These are phyloP conservation scores for Arabis alpina DNA, from an alignment of 345 rosid species.

Conservation along the genomic window DNA sequence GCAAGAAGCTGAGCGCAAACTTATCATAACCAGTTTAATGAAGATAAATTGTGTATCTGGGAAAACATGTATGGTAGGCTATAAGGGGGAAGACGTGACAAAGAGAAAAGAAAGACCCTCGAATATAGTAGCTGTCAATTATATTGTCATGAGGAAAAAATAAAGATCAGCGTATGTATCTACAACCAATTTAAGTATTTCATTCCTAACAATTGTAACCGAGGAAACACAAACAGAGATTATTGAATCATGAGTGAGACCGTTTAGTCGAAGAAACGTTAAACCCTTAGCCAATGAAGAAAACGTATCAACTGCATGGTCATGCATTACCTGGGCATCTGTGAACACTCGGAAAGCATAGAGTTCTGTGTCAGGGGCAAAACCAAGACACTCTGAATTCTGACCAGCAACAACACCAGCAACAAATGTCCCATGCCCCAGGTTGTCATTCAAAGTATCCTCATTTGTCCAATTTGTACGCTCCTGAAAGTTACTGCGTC, in stretches of 20 bases:
- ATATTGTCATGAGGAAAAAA: conserved; percentile 12
- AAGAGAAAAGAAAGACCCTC: conserved; percentile 23
- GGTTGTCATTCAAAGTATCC: conserved; percentile 95
- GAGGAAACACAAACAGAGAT: background rate
- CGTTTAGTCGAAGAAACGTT: conserved; percentile 3
- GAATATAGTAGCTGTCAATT: conserved; percentile 7
- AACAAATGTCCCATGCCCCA: conserved; percentile 99
- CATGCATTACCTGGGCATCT: conserved; percentile 93
- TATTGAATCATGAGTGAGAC: background rate
- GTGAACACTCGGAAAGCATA: conserved; percentile 97
- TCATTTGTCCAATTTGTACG: conserved; percentile 99
- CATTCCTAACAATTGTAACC: conserved; percentile 1
- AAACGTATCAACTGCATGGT: conserved; percentile 23
- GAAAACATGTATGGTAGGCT: background rate
- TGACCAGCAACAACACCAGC: conserved; percentile 98
- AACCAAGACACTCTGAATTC: conserved; percentile 88
- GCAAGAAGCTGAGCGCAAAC: conserved; percentile 87
- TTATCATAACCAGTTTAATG: conserved; percentile 64
- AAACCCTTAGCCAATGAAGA: conserved; percentile 11
- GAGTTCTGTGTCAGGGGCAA: conserved; percentile 92
- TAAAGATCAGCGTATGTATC: background rate
- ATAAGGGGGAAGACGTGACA: conserved; percentile 7
- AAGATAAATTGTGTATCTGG: conserved; percentile 16
- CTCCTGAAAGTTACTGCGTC: conserved; percentile 62
- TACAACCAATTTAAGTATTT: conserved; percentile 19